Conservation (phyloP, 1,284 basidiomycete genomes). For the Phellopilus nigrolimitatus region DNA sequence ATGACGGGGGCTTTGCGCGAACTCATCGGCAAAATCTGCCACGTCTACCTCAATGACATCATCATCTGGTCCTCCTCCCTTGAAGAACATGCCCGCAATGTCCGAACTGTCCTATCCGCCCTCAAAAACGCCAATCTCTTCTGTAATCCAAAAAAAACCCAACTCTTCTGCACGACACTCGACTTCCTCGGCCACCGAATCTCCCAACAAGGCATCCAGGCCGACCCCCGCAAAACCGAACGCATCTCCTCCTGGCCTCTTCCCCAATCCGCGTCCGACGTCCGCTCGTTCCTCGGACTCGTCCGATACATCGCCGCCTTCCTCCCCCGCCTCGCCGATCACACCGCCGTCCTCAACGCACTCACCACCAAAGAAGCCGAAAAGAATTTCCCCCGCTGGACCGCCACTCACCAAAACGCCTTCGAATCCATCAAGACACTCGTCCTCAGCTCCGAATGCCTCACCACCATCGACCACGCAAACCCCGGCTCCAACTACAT, state of each 20-base stretch:
- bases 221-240: slow-evolving; percentile 31
- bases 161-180: slow-evolving; percentile 27
- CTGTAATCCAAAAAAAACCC: slow-evolving; percentile 30
- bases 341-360: slow-evolving; percentile 29
- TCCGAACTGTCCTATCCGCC: slow-evolving; percentile 28
- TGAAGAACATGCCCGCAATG: slow-evolving; percentile 33
- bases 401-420: slow-evolving; percentile 26
- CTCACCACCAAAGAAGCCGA: slow-evolving; percentile 31
- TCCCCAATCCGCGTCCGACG: slow-evolving; percentile 28
- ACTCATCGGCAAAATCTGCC: slow-evolving; percentile 34
- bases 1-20: slow-evolving; percentile 30
- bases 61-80: slow-evolving; percentile 36
- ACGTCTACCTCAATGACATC: slow-evolving; percentile 43
- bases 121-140: slow-evolving; percentile 24
- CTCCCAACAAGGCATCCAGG: slow-evolving; percentile 29
- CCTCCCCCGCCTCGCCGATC: slow-evolving; percentile 31
- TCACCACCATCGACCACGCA: slow-evolving; percentile 32
- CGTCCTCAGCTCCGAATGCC: slow-evolving; percentile 26
- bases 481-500: slow-evolving; percentile 30
- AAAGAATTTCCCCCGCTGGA: slow-evolving; percentile 31
- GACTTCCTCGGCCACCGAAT: slow-evolving; percentile 36
- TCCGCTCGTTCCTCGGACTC: slow-evolving; percentile 34
- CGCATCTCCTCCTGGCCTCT: slow-evolving; percentile 35
- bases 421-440: slow-evolving; percentile 37
- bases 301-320: slow-evolving; percentile 34